Conservation (phyloP, 768 basidiomycete species). For the Russula compacta region DNA sequence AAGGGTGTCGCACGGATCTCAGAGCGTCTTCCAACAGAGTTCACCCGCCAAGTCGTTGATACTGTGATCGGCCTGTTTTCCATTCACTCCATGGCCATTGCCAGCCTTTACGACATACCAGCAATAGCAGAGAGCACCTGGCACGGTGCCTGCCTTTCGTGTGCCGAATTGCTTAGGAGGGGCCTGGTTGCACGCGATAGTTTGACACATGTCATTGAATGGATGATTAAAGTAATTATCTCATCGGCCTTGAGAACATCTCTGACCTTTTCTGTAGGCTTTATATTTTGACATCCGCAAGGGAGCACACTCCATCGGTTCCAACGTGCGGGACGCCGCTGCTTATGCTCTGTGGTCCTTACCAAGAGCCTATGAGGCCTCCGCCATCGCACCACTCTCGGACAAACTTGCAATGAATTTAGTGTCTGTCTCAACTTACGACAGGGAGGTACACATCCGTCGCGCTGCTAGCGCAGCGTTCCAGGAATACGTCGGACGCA, state of each 20-base stretch:
- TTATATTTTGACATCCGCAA: constrained; percentile 87
- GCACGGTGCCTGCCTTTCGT: constrained; percentile 91
- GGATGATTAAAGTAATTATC: constrained; percentile 64
- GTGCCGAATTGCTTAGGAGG: constrained; percentile 86
- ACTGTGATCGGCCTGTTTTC: constrained; percentile 69
- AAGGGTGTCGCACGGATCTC: constrained; percentile 85
- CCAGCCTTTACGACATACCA: constrained; percentile 60
- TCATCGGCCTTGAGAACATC: constrained; percentile 1
- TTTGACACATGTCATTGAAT: constrained; percentile 58
- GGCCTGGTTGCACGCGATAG: constrained; percentile 53
- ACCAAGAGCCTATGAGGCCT: constrained; percentile 63
- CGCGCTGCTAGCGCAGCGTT: constrained; percentile 95
- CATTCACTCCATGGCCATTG: constrained; percentile 59
- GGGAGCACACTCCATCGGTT: constrained; percentile 88
- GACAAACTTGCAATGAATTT: constrained; percentile 57
- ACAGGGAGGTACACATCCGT: constrained; percentile 91
- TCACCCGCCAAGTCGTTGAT: constrained; percentile 73
- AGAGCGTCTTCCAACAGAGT: constrained; percentile 67
- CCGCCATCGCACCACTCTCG: constrained; percentile 52
- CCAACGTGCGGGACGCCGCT: constrained; percentile 90
- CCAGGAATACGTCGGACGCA: constrained; percentile 93
- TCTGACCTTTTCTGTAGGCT: constrained; percentile 42
- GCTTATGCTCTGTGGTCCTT: constrained; percentile 94
- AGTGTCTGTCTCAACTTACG: constrained; percentile 75
- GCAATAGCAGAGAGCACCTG: constrained; percentile 79